phyloP scores from a whole-genome alignment of 345 rosid genomes.

The Abelmoschus esculentus region DNA sequence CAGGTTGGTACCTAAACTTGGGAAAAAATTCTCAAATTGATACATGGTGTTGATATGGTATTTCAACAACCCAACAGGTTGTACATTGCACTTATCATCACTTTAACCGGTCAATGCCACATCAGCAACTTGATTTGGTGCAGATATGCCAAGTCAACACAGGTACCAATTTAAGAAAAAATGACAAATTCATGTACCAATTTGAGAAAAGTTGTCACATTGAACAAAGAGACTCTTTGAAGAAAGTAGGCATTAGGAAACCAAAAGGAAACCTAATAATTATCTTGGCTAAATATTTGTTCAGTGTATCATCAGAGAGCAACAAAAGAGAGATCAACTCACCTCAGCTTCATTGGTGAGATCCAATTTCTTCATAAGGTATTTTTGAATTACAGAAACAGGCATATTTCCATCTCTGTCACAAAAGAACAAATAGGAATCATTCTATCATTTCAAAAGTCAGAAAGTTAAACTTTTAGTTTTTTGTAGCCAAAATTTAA shows the following conservation, averaged over 20 bases:
- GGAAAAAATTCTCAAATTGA: too few relatives aligned
- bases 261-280: background rate
- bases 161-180: too few relatives aligned
- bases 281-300: slow-evolving; percentile 13
- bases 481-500: background rate
- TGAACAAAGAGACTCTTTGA: background rate
- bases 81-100: too few relatives aligned
- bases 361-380: slow-evolving; percentile 65
- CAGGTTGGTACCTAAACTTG: too few relatives aligned
- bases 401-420: slow-evolving; percentile 75
- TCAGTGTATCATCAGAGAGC: background rate
- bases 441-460: background rate
- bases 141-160: too few relatives aligned
- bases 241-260: background rate
- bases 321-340: slow-evolving; percentile 25
- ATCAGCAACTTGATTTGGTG: too few relatives aligned
- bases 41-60: too few relatives aligned
- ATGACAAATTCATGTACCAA: too few relatives aligned
- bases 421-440: slow-evolving; percentile 8
- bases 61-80: too few relatives aligned
- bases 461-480: background rate
- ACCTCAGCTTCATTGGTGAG: slow-evolving; percentile 70
- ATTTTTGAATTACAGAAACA: slow-evolving; percentile 76
- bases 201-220: background rate
- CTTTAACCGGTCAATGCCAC: too few relatives aligned